These are phyloP conservation scores for Curvularia lunata DNA, from an alignment of 2,329 filamentous ascomycete species.

Conservation along the genomic window DNA sequence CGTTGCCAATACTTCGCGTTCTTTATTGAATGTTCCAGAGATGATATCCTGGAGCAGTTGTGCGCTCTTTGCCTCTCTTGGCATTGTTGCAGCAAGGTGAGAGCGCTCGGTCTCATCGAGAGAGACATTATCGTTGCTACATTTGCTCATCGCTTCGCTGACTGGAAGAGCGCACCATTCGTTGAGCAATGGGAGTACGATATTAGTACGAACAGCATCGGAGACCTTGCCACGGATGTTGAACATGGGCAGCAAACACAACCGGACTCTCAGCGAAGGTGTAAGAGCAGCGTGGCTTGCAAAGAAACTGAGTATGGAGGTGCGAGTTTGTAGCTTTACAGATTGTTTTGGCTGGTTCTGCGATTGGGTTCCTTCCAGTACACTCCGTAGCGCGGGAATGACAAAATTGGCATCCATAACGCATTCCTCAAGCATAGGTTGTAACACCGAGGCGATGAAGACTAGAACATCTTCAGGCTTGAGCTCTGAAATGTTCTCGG, in stretches of 20 bases:
- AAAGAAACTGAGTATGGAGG: slow-evolving; percentile 73
- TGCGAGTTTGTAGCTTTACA: slow-evolving; percentile 67
- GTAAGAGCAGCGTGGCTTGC: slow-evolving; percentile 73
- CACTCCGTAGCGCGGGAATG: slow-evolving; percentile 65
- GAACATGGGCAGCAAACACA: slow-evolving; percentile 72
- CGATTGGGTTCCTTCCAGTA: slow-evolving; percentile 63
- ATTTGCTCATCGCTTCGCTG: slow-evolving; percentile 59
- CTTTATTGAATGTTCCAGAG: slow-evolving; percentile 51
- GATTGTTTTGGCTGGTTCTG: slow-evolving; percentile 31
- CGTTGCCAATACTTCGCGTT: slow-evolving; percentile 63
- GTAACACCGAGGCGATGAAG: slow-evolving; percentile 69
- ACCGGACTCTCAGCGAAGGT: slow-evolving; percentile 72
- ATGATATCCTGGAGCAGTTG: slow-evolving; percentile 61
- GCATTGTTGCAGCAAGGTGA: slow-evolving; percentile 60
- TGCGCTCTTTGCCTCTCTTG: slow-evolving; percentile 65
- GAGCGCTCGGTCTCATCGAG: slow-evolving; percentile 58
- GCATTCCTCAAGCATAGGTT: slow-evolving; percentile 83
- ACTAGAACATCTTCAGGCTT: slow-evolving; percentile 63
- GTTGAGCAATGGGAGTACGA: slow-evolving; percentile 76
- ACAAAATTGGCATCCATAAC: slow-evolving; percentile 79
- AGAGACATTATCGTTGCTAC: slow-evolving; percentile 57
- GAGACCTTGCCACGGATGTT: slow-evolving; percentile 75
- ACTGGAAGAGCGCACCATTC: slow-evolving; percentile 68
- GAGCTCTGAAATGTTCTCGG: slow-evolving; percentile 60
- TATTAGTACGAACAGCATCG: slow-evolving; percentile 72